These are phyloP conservation scores for Candida sithepensis DNA, from an alignment of 805 yeast species.

Conservation along the genomic window DNA sequence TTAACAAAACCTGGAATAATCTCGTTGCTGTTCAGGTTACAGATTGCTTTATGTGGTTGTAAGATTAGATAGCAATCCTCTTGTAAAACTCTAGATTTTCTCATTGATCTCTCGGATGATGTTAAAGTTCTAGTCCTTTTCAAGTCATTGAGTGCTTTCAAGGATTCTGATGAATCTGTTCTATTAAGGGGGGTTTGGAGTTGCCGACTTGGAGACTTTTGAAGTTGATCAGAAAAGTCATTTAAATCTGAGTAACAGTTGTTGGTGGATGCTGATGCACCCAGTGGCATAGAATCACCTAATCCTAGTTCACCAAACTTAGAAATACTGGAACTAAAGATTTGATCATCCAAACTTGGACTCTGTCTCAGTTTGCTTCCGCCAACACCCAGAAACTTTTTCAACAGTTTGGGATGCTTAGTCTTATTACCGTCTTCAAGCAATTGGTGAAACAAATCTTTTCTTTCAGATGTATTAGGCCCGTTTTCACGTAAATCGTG, in stretches of 20 bases:
- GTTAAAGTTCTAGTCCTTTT: conserved; percentile 71
- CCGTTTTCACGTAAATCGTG: conserved; percentile 18
- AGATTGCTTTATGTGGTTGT: conserved; percentile 54
- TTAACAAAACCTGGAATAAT: conserved; percentile 13
- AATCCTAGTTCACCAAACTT: conserved; percentile 9
- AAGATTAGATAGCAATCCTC: conserved; percentile 58
- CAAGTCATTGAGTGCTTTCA: conserved; percentile 43
- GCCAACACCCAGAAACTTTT: conserved; percentile 37
- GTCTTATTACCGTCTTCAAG: conserved; percentile 40
- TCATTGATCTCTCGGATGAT: conserved; percentile 60
- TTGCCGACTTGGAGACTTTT: background rate
- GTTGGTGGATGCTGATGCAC: conserved; percentile 41
- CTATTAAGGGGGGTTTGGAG: background rate
- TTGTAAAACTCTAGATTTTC: conserved; percentile 62
- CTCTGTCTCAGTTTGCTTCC: conserved; percentile 27
- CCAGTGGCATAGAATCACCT: conserved; percentile 30
- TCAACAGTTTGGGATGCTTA: conserved; percentile 43
- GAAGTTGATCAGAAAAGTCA: background rate
- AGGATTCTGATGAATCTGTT: conserved; percentile 9
- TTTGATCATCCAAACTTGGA: conserved; percentile 31
- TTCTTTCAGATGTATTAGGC: conserved; percentile 15
- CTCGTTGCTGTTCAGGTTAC: conserved; percentile 47
- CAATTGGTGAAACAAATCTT: conserved; percentile 36
- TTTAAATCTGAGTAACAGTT: conserved; percentile 22
- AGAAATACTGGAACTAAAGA: conserved; percentile 19